These are phyloP conservation scores for Neonothopanus nambi DNA, from an alignment of 1,284 basidiomycete species.

Conservation along the genomic window DNA sequence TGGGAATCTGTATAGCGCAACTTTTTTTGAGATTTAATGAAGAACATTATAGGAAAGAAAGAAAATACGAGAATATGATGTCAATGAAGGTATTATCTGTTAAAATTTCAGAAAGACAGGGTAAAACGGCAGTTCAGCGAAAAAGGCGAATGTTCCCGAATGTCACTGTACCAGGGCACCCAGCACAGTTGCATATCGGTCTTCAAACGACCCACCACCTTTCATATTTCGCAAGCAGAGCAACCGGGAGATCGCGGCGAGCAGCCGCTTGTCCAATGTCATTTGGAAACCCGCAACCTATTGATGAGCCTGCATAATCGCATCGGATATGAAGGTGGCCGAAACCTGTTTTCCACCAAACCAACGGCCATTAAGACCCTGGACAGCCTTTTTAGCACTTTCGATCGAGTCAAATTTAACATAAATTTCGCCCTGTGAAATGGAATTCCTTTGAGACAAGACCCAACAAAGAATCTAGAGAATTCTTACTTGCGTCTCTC, in stretches of 20 bases:
- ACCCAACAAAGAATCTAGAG: background rate
- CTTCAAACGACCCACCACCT: no score
- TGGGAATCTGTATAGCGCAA: slow-evolving; percentile 13
- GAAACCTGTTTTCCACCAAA: slow-evolving; percentile 90
- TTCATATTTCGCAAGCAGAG: no score
- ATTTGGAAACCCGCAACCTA: slow-evolving; percentile 29
- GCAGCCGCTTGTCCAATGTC: no score
- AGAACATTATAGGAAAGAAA: background rate
- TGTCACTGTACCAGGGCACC: slow-evolving; percentile 8
- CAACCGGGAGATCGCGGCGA: no score
- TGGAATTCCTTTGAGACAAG: slow-evolving; percentile 15
- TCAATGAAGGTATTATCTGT: no score
- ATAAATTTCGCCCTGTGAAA: slow-evolving; percentile 93
- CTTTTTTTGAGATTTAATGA: slow-evolving; percentile 3
- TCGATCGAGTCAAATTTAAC: slow-evolving; percentile 86
- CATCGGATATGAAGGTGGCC: slow-evolving; percentile 86
- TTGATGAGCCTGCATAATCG: slow-evolving; percentile 90
- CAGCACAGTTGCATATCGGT: background rate
- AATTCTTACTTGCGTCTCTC: slow-evolving; percentile 79
- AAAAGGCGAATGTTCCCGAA: slow-evolving; percentile 4
- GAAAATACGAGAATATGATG: background rate
- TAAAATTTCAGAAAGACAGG: no score
- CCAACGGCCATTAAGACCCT: slow-evolving; percentile 93
- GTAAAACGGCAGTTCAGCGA: background rate
- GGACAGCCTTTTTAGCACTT: slow-evolving; percentile 79